These are phyloP conservation scores for Tolypocladium paradoxum DNA, from an alignment of 2,329 filamentous ascomycete genomes.

Conservation along the genomic window DNA sequence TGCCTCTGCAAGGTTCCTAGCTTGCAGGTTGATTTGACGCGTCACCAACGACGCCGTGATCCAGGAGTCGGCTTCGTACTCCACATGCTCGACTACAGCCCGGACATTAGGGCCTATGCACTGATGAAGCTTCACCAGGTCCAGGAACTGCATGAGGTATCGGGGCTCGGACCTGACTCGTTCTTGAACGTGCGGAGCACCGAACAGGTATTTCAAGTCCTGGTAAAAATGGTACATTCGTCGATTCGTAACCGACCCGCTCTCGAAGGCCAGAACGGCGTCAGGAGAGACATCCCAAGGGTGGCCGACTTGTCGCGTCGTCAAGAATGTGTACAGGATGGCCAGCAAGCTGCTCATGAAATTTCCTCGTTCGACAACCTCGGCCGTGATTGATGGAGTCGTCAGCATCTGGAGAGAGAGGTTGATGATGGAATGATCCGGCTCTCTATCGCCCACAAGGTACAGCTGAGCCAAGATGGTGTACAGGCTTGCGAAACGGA, in stretches of 20 bases:
- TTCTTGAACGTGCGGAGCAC: slow-evolving; percentile 79
- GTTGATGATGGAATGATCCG: slow-evolving; percentile 97
- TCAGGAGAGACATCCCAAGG: slow-evolving; percentile 79
- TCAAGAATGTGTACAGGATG: slow-evolving; percentile 94
- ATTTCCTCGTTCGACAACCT: slow-evolving; percentile 89
- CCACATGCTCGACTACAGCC: slow-evolving; percentile 88
- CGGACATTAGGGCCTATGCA: slow-evolving; percentile 90
- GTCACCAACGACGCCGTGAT: slow-evolving; percentile 93
- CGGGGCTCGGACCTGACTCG: slow-evolving; percentile 71
- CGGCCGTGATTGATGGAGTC: slow-evolving; percentile 89
- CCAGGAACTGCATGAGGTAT: slow-evolving; percentile 89
- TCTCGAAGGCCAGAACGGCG: slow-evolving; percentile 84
- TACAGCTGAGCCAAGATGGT: slow-evolving; percentile 90
- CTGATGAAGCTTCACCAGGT: slow-evolving; percentile 91
- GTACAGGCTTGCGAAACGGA: slow-evolving; percentile 92
- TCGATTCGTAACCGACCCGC: slow-evolving; percentile 87
- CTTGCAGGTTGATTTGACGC: slow-evolving; percentile 86
- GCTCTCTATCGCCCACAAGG: slow-evolving; percentile 88
- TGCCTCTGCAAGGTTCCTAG: slow-evolving; percentile 76
- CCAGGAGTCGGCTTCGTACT: slow-evolving; percentile 97
- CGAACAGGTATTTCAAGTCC: slow-evolving; percentile 83
- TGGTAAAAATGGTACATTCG: slow-evolving; percentile 97
- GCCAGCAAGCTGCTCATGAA: slow-evolving; percentile 92
- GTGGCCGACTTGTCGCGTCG: slow-evolving; percentile 88
- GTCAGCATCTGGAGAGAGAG: slow-evolving; percentile 94